These are phyloP conservation scores for Naganishia liquefaciens DNA, from an alignment of 1,284 basidiomycete genomes.

Conservation along the genomic window DNA sequence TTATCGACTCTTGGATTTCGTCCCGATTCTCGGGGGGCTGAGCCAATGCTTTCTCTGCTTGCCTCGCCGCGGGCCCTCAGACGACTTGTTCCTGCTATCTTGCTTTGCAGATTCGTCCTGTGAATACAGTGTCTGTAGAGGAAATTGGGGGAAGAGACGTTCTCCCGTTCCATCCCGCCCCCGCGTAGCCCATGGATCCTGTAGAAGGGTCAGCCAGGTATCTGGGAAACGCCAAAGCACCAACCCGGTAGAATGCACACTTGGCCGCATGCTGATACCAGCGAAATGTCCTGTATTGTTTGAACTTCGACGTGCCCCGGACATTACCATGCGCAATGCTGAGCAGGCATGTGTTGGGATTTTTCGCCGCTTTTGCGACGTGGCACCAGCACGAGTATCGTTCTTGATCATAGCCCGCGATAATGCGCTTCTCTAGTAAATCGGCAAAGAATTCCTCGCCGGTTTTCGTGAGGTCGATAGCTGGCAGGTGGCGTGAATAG, in stretches of 20 bases:
- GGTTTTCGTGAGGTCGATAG: background rate
- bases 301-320: background rate
- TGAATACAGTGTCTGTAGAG: background rate
- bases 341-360: background rate
- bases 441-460: background rate
- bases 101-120: no score
- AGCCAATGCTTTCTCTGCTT: no score
- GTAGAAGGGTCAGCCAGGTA: background rate
- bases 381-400: conserved; percentile 6
- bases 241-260: background rate
- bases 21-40: no score
- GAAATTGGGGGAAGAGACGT: background rate
- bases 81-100: no score
- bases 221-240: background rate
- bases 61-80: no score
- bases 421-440: background rate
- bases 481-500: background rate
- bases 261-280: background rate
- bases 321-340: background rate
- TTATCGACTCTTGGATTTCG: no score
- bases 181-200: conserved; percentile 2
- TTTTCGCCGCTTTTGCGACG: background rate
- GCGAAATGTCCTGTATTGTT: background rate
- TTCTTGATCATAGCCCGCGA: background rate
- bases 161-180: background rate